Conservation (phyloP, 352 stramenopile species). For the Phytophthora nicotianae region DNA sequence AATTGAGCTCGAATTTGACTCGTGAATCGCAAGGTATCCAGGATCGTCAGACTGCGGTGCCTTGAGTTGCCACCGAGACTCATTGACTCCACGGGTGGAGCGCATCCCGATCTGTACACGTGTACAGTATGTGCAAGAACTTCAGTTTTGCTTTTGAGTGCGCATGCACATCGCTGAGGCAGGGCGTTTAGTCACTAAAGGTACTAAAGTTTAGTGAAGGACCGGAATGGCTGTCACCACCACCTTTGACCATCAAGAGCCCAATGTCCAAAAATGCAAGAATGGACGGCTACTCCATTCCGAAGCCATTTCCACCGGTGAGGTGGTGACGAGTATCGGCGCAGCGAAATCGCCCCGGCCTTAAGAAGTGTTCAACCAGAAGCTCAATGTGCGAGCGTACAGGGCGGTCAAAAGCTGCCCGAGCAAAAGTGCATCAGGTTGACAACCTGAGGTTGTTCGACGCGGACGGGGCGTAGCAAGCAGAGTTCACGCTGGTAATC, state of each 20-base stretch:
- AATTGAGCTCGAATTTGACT: not conserved
- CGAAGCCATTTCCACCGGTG: constrained; percentile 13
- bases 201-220: no score
- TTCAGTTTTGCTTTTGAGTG: no score
- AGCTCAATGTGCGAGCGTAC: constrained; percentile 33
- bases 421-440: constrained; percentile 13
- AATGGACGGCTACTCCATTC: not conserved
- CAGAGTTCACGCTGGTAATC: constrained; percentile 7
- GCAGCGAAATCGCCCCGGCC: constrained; percentile 5
- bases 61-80: no score
- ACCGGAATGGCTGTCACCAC: not conserved
- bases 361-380: constrained; percentile 27
- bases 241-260: not conserved
- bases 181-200: no score
- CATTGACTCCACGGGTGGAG: not conserved
- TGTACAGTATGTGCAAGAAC: no score
- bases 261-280: constrained; percentile 1
- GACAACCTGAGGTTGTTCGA: constrained; percentile 3
- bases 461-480: constrained; percentile 10
- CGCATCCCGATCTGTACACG: constrained; percentile 6
- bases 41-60: not conserved
- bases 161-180: constrained; percentile 2
- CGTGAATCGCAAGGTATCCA: not conserved
- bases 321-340: constrained; percentile 15
- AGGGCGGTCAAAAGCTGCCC: constrained; percentile 6